Conservation (phyloP, 495 filamentous ascomycete species). For the Endocarpon pusillum region DNA sequence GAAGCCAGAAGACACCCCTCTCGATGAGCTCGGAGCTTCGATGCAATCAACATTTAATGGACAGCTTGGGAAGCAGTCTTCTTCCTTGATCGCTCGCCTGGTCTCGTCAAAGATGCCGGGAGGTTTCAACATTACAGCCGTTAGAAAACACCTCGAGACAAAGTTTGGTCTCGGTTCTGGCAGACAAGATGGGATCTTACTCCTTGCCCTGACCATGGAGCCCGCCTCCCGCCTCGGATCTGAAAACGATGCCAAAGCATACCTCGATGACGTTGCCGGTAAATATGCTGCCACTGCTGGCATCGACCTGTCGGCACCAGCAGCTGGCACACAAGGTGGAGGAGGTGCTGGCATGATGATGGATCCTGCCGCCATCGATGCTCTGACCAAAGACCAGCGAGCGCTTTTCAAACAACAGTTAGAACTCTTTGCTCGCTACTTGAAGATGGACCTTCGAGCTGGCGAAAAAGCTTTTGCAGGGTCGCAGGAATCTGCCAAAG, state of each 20-base stretch:
- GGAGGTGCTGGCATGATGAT: conserved; percentile 87
- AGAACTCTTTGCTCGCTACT: conserved; percentile 82
- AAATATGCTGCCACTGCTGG: conserved; percentile 81
- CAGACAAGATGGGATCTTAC: conserved; percentile 77
- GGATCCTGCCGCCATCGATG: conserved; percentile 94
- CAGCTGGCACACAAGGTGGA: conserved; percentile 57
- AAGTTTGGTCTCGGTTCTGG: conserved; percentile 80
- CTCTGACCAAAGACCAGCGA: conserved; percentile 87
- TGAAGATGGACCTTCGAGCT: conserved; percentile 89
- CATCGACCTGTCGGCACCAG: conserved; percentile 62
- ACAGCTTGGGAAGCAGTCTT: conserved; percentile 91
- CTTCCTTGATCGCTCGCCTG: conserved; percentile 78
- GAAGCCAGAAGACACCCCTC: conserved; percentile 92
- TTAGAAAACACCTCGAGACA: conserved; percentile 86
- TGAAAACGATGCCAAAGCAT: conserved; percentile 81
- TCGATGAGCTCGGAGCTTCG: conserved; percentile 85
- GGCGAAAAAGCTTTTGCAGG: conserved; percentile 84
- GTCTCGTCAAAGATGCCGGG: conserved; percentile 99
- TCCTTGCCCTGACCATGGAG: conserved; percentile 85
- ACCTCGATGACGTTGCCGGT: conserved; percentile 67
- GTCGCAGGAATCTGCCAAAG: conserved; percentile 65
- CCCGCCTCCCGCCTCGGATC: conserved; percentile 73
- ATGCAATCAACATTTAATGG: conserved; percentile 98
- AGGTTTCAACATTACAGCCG: conserved; percentile 93
- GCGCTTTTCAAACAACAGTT: conserved; percentile 94